Evolutionary conservation across 257 asterid genomes (phyloP).

Genomic region (Cinchona pubescens): DNA sequence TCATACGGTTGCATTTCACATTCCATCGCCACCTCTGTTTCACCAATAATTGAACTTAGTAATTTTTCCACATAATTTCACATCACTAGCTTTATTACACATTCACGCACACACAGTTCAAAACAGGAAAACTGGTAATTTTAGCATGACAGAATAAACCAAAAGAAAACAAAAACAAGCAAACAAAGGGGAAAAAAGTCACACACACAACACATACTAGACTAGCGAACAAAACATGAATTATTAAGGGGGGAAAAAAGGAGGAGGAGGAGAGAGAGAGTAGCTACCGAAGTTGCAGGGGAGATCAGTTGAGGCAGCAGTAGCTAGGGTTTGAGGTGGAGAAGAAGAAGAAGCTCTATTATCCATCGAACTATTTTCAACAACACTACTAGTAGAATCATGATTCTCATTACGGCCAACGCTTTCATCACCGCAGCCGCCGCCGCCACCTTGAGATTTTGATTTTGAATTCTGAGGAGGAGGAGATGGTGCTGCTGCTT

Average conservation of each 20-base stretch:
- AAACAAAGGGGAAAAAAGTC: too few relatives aligned
- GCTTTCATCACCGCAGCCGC: neutral
- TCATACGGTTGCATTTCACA: conserved; percentile 45
- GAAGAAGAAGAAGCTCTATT: neutral
- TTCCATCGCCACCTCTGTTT: conserved; percentile 68
- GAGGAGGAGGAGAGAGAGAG: neutral
- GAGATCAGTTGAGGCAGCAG: conserved; percentile 2
- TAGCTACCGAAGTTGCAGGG: conserved; percentile 8
- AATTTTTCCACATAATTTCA: conserved; percentile 8
- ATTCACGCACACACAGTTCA: neutral
- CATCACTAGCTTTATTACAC: neutral
- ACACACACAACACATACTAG: neutral
- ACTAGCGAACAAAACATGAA: neutral
- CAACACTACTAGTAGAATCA: too few relatives aligned
- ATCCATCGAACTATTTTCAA: neutral
- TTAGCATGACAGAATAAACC: neutral
- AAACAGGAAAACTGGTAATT: neutral
- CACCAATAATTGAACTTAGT: conserved; percentile 25
- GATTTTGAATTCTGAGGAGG: conserved; percentile 12
- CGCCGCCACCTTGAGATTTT: neutral
- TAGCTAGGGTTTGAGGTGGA: conserved; percentile 18
- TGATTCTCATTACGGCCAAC: neutral
- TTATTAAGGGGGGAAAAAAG: neutral
- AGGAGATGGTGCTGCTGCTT: conserved; percentile 1
- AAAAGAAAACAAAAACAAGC: neutral